Conservation (phyloP, 495 filamentous ascomycete species). For the Aspergillus heteromorphus region DNA sequence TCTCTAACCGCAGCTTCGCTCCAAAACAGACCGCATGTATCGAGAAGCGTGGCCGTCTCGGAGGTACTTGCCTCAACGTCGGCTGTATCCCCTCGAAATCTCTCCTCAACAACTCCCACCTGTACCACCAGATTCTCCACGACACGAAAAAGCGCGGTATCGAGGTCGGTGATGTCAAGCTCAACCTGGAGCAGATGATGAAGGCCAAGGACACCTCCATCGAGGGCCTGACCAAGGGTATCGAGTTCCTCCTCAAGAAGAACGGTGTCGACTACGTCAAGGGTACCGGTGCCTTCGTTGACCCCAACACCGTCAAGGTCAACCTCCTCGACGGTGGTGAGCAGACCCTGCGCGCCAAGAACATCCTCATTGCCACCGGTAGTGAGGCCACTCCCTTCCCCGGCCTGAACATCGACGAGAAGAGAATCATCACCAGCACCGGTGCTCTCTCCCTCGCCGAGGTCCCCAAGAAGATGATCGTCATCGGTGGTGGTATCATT, state of each 20-base stretch:
- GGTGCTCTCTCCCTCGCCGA: constrained; percentile 83
- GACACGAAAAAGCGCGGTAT: constrained; percentile 97
- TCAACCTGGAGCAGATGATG: constrained; percentile 94
- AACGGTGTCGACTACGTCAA: constrained; percentile 96
- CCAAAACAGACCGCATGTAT: constrained; percentile 79
- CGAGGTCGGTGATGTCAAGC: constrained; percentile 90
- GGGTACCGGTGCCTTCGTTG: constrained; percentile 79
- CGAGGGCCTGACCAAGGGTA: constrained; percentile 84
- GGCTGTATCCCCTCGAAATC: constrained; percentile 99
- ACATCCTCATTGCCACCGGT: constrained; percentile 95
- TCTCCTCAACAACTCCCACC: constrained; percentile 97
- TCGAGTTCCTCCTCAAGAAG: constrained; percentile 98
- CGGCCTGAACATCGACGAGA: constrained; percentile 91
- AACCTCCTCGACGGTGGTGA: constrained; percentile 87
- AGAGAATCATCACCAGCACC: constrained; percentile 93
- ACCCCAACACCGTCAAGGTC: constrained; percentile 88
- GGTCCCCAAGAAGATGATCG: constrained; percentile 95
- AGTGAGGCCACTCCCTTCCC: constrained; percentile 94
- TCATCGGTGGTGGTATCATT: constrained; percentile 98
- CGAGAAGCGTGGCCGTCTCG: constrained; percentile 93
- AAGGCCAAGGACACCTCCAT: constrained; percentile 95
- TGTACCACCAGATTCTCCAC: constrained; percentile 96
- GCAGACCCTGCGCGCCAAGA: constrained; percentile 78
- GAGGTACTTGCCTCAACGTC: constrained; percentile 97
- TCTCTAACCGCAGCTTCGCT: constrained; percentile 8